Base-by-base conservation (phyloP, 2,329 filamentous ascomycete genomes). In the Pseudogymnoascus verrucosus region DNA sequence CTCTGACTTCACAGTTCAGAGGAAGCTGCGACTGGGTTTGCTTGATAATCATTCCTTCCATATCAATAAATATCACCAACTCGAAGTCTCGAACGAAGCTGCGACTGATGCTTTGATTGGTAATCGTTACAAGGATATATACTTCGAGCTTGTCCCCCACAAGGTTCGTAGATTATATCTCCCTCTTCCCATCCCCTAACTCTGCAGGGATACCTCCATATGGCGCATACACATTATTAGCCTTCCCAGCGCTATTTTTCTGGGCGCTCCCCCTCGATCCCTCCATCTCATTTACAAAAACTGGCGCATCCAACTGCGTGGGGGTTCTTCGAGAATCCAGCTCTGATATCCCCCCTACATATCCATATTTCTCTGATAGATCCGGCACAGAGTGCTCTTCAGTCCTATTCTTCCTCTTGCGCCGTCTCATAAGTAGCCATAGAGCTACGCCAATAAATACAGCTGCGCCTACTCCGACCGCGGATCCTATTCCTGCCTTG, bases 401-500 rank as follows among this genome's bases (percentile, higher is more conserved):
- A 14, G 10, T 44, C 40, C 8, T 21, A 44, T 44, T 12, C 19
- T 14, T 44, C 40, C 16, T 44, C 19, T 14, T 44, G 10, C 19
- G 16, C 5, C 40, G 40, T 44, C 19, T 44, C 40, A 44, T 44
- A 44, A 44, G 19, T 44, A 44, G 10, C 40, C 40, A 44, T 2
- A 44, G 19, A 44, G 19, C 16, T 23, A 44, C 14, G 4, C 19
- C 11, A 19, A 44, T 23, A 42, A 8, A 19, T 23, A 12, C 11
- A 44, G 21, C 40, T 21, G 19, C 40, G 40, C 40, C 16, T 44
- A 44, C 19, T 44, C 40, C 40, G 19, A 23, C 19, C 40, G 19
- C 40, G 5, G 40, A 44, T 19, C 63, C 63, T 26, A 64, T 62
- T 7, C 63, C 59, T 19, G 59, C 59, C 60, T 62, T 21, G 63